Percentiles rank a stretch among this genome's conserved stretches.
Conservation (phyloP, 1,284 basidiomycete genomes). For the Cryptococcus amylolentus region DNA sequence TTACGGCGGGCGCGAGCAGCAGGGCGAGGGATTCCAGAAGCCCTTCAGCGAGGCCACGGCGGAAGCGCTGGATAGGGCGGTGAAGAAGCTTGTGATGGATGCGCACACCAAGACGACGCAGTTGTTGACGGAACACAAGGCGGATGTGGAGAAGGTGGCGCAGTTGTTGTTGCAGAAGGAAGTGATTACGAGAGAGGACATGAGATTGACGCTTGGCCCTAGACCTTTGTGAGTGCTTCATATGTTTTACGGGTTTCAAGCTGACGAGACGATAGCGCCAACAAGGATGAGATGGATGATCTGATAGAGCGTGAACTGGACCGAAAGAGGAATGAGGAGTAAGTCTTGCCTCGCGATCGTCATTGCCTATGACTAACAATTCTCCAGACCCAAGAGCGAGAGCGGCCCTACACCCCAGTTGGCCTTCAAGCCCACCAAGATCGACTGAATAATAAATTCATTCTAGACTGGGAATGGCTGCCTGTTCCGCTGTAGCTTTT, state of each 20-base stretch:
- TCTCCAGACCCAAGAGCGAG: not conserved
- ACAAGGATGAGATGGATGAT: conserved; percentile 87
- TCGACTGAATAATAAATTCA: not conserved
- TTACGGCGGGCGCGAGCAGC: conserved; percentile 79
- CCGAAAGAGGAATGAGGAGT: conserved; percentile 28
- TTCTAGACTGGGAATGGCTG: no score
- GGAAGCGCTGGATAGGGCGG: conserved; percentile 81
- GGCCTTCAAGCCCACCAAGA: conserved; percentile 11
- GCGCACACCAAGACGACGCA: conserved; percentile 83
- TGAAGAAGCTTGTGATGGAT: conserved; percentile 89
- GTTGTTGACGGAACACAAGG: conserved; percentile 75
- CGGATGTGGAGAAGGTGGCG: conserved; percentile 92
- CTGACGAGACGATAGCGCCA: conserved; percentile 59
- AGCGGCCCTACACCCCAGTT: conserved; percentile 9
- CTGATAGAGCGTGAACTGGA: conserved; percentile 65
- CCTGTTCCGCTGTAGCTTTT: not conserved
- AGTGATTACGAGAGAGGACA: conserved; percentile 72
- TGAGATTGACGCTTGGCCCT: conserved; percentile 39
- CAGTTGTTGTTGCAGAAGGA: conserved; percentile 86
- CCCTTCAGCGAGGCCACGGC: conserved; percentile 97
- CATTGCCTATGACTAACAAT: not conserved
- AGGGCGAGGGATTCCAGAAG: conserved; percentile 88
- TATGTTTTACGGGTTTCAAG: not conserved
- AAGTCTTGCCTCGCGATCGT: not conserved
- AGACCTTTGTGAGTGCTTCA: conserved; percentile 37